phyloP scores from a whole-genome alignment of 495 filamentous ascomycete species.

The Penicillium coprophilum region DNA sequence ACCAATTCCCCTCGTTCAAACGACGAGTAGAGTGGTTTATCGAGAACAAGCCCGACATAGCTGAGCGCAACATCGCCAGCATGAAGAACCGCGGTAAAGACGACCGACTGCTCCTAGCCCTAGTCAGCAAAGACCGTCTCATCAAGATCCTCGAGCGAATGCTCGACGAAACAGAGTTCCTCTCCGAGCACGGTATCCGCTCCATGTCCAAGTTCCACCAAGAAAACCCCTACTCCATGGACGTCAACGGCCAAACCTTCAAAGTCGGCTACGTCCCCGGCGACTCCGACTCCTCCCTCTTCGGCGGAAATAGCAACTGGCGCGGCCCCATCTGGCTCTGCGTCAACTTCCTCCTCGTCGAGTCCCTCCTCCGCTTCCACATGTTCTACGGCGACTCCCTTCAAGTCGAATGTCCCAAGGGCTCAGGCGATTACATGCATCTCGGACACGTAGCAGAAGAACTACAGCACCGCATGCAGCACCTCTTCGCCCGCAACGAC shows the following conservation, averaged over 20 bases:
- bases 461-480: conserved; percentile 90
- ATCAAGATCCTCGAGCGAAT: conserved; percentile 84
- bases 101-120: conserved; percentile 76
- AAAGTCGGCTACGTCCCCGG: conserved; percentile 87
- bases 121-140: conserved; percentile 86
- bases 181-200: conserved; percentile 85
- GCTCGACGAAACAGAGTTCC: conserved; percentile 92
- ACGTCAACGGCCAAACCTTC: conserved; percentile 89
- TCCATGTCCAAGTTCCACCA: conserved; percentile 93
- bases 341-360: conserved; percentile 92
- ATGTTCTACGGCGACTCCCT: conserved; percentile 90
- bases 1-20: conserved; percentile 91
- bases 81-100: conserved; percentile 87
- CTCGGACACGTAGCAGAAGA: conserved; percentile 95
- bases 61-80: conserved; percentile 88
- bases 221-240: conserved; percentile 88
- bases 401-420: conserved; percentile 89
- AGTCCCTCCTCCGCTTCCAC: conserved; percentile 88
- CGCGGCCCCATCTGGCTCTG: conserved; percentile 91
- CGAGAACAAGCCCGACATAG: conserved; percentile 77
- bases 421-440: conserved; percentile 94
- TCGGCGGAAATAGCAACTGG: conserved; percentile 98
- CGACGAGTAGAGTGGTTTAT: conserved; percentile 91
- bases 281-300: conserved; percentile 89
- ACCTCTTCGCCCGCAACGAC: conserved; percentile 80